Conservation (phyloP, 169 alveolate genomes). For the Plasmodium berghei region DNA sequence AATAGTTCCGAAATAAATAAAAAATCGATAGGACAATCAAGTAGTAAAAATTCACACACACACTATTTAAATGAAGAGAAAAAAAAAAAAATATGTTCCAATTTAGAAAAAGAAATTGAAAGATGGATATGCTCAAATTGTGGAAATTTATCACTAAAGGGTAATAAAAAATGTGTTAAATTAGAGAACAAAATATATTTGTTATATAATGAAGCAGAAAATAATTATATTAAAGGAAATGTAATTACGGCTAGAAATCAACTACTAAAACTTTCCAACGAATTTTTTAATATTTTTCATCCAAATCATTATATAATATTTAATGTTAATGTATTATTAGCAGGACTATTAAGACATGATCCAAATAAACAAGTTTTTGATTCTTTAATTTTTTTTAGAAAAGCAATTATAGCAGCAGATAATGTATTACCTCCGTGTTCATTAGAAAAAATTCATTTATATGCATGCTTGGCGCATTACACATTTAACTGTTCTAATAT, state of each 20-base stretch:
- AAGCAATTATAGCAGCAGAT: conserved; percentile 88
- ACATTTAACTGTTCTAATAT: conserved; percentile 78
- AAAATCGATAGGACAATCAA: neutral
- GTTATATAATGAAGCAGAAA: conserved; percentile 79
- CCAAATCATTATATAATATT: conserved; percentile 88
- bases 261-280: conserved; percentile 79
- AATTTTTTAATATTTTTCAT: conserved; percentile 87
- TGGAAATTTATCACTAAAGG: conserved; percentile 78
- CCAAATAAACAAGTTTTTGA: conserved; percentile 82
- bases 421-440: conserved; percentile 88
- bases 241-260: conserved; percentile 80
- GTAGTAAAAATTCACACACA: neutral
- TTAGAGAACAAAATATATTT: conserved; percentile 80
- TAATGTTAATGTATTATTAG: conserved; percentile 87
- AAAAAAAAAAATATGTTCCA: conserved; percentile 39
- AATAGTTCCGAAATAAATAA: neutral
- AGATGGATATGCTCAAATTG: conserved; percentile 86
- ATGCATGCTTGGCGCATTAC: conserved; percentile 85
- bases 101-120: conserved; percentile 59
- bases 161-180: conserved; percentile 64
- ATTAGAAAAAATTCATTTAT: conserved; percentile 89
- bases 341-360: conserved; percentile 86
- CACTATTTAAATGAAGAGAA: neutral
- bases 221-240: conserved; percentile 81
- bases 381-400: conserved; percentile 81